phyloP scores from a whole-genome alignment of 495 filamentous ascomycete species.

The Venustampulla echinocandica region DNA sequence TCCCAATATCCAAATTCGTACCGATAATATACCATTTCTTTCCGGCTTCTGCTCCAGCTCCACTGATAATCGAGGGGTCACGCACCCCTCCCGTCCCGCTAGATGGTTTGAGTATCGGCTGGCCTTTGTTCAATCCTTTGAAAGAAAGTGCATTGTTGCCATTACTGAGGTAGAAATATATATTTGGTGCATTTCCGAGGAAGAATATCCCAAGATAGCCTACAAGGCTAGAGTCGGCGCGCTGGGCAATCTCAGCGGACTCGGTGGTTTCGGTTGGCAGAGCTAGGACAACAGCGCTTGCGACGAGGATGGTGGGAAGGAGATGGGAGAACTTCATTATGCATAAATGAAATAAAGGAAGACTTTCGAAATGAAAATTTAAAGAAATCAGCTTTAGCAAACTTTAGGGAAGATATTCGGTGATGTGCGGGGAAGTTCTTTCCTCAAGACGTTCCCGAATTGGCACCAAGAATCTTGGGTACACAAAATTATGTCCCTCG shows the following conservation, averaged over 20 bases:
- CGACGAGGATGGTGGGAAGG: neutral
- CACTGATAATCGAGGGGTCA: constrained; percentile 39
- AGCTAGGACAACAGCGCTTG: neutral
- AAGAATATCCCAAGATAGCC: constrained; percentile 46
- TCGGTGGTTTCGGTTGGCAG: neutral
- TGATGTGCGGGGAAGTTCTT: no score
- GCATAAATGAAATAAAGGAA: no score
- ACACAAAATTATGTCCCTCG: no score
- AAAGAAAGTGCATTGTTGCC: constrained; percentile 40
- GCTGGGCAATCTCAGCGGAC: constrained; percentile 15
- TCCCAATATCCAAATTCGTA: constrained; percentile 43
- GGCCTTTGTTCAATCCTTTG: constrained; percentile 36
- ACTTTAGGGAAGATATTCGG: no score
- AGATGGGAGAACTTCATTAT: neutral
- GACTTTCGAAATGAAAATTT: no score
- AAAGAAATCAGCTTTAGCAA: no score
- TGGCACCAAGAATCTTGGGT: no score
- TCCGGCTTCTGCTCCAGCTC: constrained; percentile 37
- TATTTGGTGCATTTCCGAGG: constrained; percentile 41
- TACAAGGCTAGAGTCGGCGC: constrained; percentile 32
- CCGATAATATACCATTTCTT: constrained; percentile 49
- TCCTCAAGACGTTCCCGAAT: no score
- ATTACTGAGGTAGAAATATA: constrained; percentile 46
- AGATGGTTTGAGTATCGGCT: constrained; percentile 40
- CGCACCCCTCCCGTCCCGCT: constrained; percentile 42